A percentile compares a stretch with the other conserved stretches of the same genome.
phyloP scores from a whole-genome alignment of 78 protist species.

The Chrysochromulina tobinii region DNA sequence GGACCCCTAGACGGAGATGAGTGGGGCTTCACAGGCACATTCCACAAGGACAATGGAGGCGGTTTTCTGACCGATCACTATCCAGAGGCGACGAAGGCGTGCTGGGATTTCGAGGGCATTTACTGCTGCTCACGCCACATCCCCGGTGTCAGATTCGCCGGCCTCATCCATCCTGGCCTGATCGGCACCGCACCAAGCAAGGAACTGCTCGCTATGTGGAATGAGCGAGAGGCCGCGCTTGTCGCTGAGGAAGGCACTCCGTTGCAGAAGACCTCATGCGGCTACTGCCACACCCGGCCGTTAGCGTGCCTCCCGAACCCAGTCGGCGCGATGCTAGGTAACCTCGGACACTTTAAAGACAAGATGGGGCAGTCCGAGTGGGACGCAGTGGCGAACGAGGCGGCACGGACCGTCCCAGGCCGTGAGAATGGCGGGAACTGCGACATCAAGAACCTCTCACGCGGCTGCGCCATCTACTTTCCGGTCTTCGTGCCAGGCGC shows the following conservation, averaged over 20 bases:
- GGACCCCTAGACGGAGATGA: constrained; percentile 25
- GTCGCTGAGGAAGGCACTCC: not conserved
- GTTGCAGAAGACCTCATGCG: not conserved
- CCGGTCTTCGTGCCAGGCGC: constrained; percentile 22
- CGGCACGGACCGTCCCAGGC: constrained; percentile 16
- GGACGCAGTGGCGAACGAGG: constrained; percentile 10
- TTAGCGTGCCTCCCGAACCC: not conserved
- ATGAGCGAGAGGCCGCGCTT: constrained; percentile 2
- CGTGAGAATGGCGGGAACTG: constrained; percentile 39
- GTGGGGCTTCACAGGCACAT: constrained; percentile 38
- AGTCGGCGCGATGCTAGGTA: not conserved
- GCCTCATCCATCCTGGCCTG: constrained; percentile 30
- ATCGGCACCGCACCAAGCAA: constrained; percentile 31
- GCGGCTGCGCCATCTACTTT: constrained; percentile 3
- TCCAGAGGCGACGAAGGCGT: constrained; percentile 19
- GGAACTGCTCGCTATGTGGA: constrained; percentile 29
- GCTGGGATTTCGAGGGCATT: constrained; percentile 32
- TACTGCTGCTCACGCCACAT: constrained; percentile 27
- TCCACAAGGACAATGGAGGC: constrained; percentile 24
- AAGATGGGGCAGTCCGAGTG: not conserved
- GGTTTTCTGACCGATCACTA: constrained; percentile 22
- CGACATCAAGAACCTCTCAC: constrained; percentile 30
- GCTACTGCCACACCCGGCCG: constrained; percentile 2
- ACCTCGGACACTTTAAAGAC: not conserved
- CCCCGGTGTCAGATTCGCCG: constrained; percentile 26